Base-by-base conservation (phyloP, 306 rosid species). In the Hippophae tibetana region DNA sequence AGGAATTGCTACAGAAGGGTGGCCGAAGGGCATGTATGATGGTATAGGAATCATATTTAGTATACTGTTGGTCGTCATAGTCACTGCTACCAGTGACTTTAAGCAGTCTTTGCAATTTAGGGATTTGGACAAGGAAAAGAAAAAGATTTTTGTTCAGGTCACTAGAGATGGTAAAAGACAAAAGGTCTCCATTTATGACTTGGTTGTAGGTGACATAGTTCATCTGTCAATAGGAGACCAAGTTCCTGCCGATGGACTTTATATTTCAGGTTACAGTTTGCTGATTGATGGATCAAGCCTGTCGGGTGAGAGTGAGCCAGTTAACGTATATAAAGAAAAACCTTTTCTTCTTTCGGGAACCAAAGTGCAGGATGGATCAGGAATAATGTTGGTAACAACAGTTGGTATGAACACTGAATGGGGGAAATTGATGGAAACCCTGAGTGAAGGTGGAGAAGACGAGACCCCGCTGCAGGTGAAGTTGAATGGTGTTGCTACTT, bases 331-430 rank as follows among this genome's bases (percentile, higher is more conserved):
- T 48, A 75, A 78, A 14, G 77, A 79, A 68, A 88, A 69, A 40
- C 95, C 96, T 46, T 92, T 92, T 79, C 93, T 92, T 79, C 95
- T 92, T 63, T 76, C 95, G 6, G 98, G 98, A 58, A 85, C 98
- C 42, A 92, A 87, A 83, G 98, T 92, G 76, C 96, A 74, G 72
- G 98, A 92, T 75, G 98, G 98, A 53, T 79, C 88, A 47, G 95
- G 89, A 47, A 85, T 72, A 72, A 87, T 92, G 98, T 71, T 92
- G 75, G 92, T 87, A 52, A 85, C 96, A 65, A 68, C 95, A 49
- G 96, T 92, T 80, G 98, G 98, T 38, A 92, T 92, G 98, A 87
- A 78, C 68, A 92, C 98, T 12, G 98, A 92, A 83, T 92, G 98
- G 98, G 98, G 98, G 69, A 92, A 83, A 72, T 68, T 92, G 87